Conservation (phyloP, 2,329 filamentous ascomycete genomes). For the Aspergillus bombycis region DNA sequence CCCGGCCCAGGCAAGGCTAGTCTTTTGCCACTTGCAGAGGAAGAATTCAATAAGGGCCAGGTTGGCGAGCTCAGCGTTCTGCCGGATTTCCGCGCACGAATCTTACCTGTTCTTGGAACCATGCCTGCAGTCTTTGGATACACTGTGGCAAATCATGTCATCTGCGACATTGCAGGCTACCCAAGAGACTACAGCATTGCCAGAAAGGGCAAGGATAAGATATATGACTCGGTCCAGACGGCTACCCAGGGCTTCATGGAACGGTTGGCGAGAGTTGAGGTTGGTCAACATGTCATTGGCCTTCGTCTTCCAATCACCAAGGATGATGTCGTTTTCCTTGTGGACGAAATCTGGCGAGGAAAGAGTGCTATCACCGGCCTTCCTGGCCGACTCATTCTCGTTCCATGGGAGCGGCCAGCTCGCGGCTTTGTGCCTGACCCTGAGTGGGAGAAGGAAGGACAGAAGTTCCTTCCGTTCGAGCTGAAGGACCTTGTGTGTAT, state of each 20-base stretch:
- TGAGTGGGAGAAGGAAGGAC: constrained; percentile 62
- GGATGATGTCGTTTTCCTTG: constrained; percentile 81
- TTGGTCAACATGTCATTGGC: constrained; percentile 62
- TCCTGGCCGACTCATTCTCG: constrained; percentile 75
- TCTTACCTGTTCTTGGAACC: constrained; percentile 89
- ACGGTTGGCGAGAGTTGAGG: constrained; percentile 64
- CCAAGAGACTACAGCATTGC: constrained; percentile 77
- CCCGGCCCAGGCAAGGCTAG: constrained; percentile 88
- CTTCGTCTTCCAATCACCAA: constrained; percentile 77
- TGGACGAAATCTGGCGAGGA: constrained; percentile 86
- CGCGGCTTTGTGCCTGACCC: constrained; percentile 64
- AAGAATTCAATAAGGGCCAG: constrained; percentile 82
- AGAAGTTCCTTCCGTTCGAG: constrained; percentile 73
- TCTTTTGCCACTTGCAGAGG: constrained; percentile 81
- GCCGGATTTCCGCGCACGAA: constrained; percentile 91
- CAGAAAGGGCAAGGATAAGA: constrained; percentile 81
- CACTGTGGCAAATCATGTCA: constrained; percentile 87
- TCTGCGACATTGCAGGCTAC: constrained; percentile 79
- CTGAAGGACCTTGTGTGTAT: constrained; percentile 80
- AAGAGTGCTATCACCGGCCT: constrained; percentile 83
- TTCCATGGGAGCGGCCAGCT: constrained; percentile 74
- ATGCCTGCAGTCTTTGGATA: constrained; percentile 98
- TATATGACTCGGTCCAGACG: constrained; percentile 83
- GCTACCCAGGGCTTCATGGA: constrained; percentile 79
- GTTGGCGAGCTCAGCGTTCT: constrained; percentile 87